Evolutionary conservation across 1,284 basidiomycete genomes (phyloP), one percentile per base, ranked within the genome.

Genomic region (Cystobasidium slooffiae): DNA sequence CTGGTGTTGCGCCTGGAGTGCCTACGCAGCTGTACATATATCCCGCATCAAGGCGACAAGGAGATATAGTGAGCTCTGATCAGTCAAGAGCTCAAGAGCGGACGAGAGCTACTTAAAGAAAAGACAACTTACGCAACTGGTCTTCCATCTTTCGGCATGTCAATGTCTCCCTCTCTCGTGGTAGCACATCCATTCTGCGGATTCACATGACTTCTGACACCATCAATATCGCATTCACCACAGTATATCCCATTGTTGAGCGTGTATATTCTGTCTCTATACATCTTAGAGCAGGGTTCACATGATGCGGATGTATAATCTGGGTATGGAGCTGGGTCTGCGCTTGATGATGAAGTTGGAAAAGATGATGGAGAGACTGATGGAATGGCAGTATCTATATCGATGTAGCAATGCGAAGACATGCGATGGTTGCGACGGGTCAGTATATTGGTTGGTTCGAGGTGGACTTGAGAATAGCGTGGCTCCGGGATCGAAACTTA

Each of bases 101-200:
- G 31, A 7, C 6, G 8, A 22, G 20, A 37, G 37, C 43, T 49
- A 64, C 16, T 20, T 7, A 22, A 37, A 22, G 47, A 49, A 43
- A 22, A 47, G 39, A 20, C 31, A 22, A 64, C 62, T 64, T 44
- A 64, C 62, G 62, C 62, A 44, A 44, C 47, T n/a, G 62, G 62
- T 12, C 62, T 43, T n/a, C 62, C 62, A 47, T 64, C 62, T 8
- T 47, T 20, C 20, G 12, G 22, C 6, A 44, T 3, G 37, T 64
- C 62, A 16, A 44, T 44, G 43, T 64, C 62, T 18, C 62, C 62
- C 47, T 44, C 7, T 20, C 18, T 43, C 1, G 47, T 44, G 20
- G 62, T 44, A 43, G 41, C 6, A 44, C 62, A 64, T 10, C 6
- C 8, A 64, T 46, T 49, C 20, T n/a, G 20, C 1, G n/a, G 43